A percentile compares a stretch with the other conserved stretches of the same genome.
phyloP scores from a whole-genome alignment of 2,329 filamentous ascomycete species.

The Metarhizium rileyi region DNA sequence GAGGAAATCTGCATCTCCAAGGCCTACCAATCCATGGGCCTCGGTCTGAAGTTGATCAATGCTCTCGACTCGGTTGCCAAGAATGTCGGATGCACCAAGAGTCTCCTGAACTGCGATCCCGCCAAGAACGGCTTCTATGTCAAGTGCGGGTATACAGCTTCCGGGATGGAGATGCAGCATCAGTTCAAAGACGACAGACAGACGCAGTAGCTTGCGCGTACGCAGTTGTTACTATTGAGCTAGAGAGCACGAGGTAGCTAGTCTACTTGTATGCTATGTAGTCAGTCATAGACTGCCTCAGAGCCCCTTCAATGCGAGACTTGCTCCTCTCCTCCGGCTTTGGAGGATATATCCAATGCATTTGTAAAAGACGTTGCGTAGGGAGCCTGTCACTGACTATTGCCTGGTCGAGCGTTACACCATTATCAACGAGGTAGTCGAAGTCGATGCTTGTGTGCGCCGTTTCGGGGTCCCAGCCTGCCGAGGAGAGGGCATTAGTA shows the following conservation, averaged over 20 bases:
- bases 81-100: conserved; percentile 71
- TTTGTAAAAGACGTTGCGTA: conserved; percentile 28
- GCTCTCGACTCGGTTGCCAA: conserved; percentile 64
- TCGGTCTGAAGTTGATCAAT: conserved; percentile 68
- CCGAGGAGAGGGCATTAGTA: too few species aligned
- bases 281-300: conserved; percentile 1
- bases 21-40: conserved; percentile 72
- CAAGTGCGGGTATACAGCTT: conserved; percentile 17
- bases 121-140: conserved; percentile 70
- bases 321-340: conserved; percentile 28
- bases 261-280: neutral
- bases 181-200: neutral
- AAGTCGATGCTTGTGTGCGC: too few species aligned
- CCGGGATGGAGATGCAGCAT: conserved; percentile 13
- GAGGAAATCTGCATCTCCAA: conserved; percentile 76
- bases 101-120: conserved; percentile 69
- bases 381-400: too few species aligned
- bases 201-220: neutral
- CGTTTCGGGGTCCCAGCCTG: too few species aligned
- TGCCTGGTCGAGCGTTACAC: too few species aligned
- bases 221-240: neutral
- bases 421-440: too few species aligned
- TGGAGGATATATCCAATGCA: conserved; percentile 30
- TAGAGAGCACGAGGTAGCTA: neutral
- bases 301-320: conserved; percentile 23